These are phyloP conservation scores for Zymoseptoria ardabiliae DNA, from an alignment of 2,329 filamentous ascomycete genomes.

Conservation along the genomic window DNA sequence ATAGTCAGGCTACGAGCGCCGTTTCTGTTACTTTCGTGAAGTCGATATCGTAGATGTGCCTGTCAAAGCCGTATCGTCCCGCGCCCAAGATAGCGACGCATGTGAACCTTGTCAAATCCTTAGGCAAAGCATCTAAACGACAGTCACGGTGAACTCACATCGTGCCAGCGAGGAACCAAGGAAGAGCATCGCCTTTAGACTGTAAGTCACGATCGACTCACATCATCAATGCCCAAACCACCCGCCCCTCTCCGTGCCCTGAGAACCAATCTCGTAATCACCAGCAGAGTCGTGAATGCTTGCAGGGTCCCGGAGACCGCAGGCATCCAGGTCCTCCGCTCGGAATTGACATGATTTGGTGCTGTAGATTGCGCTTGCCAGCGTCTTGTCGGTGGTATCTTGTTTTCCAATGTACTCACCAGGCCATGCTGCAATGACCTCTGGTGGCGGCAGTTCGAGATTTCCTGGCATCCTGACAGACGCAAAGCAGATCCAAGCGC, in stretches of 20 bases:
- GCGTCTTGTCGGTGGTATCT: neutral
- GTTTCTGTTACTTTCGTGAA: constrained; percentile 12
- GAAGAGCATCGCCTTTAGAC: constrained; percentile 14
- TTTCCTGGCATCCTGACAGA: neutral
- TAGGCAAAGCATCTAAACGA: too few relatives aligned
- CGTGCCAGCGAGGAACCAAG: constrained; percentile 15
- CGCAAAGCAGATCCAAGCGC: neutral
- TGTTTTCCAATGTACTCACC: neutral
- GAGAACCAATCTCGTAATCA: constrained; percentile 22
- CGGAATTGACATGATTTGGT: constrained; percentile 24
- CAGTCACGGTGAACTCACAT: neutral
- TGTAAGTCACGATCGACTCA: constrained; percentile 4
- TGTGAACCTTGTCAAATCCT: constrained; percentile 9
- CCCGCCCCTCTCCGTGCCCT: constrained; percentile 20
- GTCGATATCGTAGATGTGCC: constrained; percentile 32
- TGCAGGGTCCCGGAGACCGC: constrained; percentile 23
- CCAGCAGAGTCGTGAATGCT: constrained; percentile 19
- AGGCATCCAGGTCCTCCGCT: constrained; percentile 26
- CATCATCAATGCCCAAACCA: constrained; percentile 27
- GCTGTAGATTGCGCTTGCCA: neutral
- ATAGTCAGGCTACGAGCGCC: constrained; percentile 28
- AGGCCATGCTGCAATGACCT: constrained; percentile 8
- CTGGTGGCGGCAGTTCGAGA: neutral
- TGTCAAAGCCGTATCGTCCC: constrained; percentile 24
- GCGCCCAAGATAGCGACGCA: constrained; percentile 17